Evolutionary conservation across 1,139 yeast species (phyloP).

Genomic region (Geotrichum bryndzae): DNA sequence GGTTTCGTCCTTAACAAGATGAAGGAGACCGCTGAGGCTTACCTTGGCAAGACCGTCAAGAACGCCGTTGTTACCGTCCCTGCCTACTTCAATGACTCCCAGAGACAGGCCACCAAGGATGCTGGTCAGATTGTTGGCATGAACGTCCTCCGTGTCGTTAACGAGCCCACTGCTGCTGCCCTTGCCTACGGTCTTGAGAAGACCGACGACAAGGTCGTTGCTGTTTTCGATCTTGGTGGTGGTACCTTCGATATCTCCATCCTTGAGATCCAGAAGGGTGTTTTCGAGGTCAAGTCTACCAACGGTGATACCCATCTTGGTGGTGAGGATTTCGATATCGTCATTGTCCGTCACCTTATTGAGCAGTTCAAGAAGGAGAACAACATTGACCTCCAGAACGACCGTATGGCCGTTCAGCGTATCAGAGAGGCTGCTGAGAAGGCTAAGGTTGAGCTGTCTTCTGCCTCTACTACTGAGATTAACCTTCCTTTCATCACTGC

Average conservation of each 20-base stretch:
- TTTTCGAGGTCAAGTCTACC: slow-evolving; percentile 81
- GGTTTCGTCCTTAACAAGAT: slow-evolving; percentile 93
- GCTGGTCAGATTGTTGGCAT: slow-evolving; percentile 97
- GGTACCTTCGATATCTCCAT: slow-evolving; percentile 86
- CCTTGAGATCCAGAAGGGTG: slow-evolving; percentile 81
- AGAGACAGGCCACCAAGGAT: slow-evolving; percentile 97
- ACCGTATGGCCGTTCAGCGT: slow-evolving; percentile 99
- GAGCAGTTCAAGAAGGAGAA: slow-evolving; percentile 88
- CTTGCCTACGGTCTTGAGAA: slow-evolving; percentile 94
- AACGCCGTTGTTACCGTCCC: slow-evolving; percentile 98
- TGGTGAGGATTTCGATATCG: slow-evolving; percentile 81
- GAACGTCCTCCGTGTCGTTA: slow-evolving; percentile 93
- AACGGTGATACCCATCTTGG: slow-evolving; percentile 89
- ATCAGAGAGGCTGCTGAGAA: slow-evolving; percentile 99
- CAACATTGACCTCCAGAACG: slow-evolving; percentile 82
- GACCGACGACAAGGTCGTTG: slow-evolving; percentile 65
- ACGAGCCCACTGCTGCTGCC: slow-evolving; percentile 99
- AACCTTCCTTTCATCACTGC: slow-evolving; percentile 97
- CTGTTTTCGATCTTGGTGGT: slow-evolving; percentile 85
- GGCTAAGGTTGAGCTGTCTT: slow-evolving; percentile 97
- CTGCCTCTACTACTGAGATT: slow-evolving; percentile 88
- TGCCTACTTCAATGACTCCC: slow-evolving; percentile 96
- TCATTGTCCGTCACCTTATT: slow-evolving; percentile 81
- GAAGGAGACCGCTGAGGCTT: slow-evolving; percentile 95
- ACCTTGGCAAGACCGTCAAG: slow-evolving; percentile 75